Percentiles rank a stretch among this genome's conserved stretches.
Evolutionary conservation across 2,329 filamentous ascomycete genomes (phyloP).

Genomic region (Aureobasidium musti): DNA sequence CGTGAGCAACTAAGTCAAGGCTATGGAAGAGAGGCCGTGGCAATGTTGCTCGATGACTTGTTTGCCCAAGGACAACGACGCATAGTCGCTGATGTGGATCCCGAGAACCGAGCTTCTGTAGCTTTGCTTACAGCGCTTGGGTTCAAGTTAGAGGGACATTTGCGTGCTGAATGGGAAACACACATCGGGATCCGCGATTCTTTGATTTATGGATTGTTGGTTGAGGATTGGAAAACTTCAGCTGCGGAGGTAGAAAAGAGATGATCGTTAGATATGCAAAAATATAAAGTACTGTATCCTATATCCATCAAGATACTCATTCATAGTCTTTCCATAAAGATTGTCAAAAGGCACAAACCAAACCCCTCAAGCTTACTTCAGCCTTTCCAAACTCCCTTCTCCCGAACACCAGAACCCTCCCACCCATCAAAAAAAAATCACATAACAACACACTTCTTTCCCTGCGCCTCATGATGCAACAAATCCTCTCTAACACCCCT

Average conservation of each 20-base stretch:
- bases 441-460: constrained; percentile 33
- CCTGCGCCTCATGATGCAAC: constrained; percentile 24
- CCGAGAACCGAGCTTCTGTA: background rate
- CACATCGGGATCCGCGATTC: constrained; percentile 9
- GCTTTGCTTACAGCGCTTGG: background rate
- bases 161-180: constrained; percentile 9
- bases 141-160: background rate
- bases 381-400: too few relatives aligned
- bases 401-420: too few relatives aligned
- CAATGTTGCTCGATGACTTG: background rate
- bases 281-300: too few relatives aligned
- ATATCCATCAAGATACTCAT: too few relatives aligned
- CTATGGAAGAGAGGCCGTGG: background rate
- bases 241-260: too few relatives aligned
- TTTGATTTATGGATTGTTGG: background rate
- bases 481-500: constrained; percentile 29
- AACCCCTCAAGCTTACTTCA: too few relatives aligned
- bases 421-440: constrained; percentile 1
- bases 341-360: too few relatives aligned
- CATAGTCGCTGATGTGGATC: constrained; percentile 2
- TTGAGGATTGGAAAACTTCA: background rate
- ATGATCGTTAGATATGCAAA: too few relatives aligned
- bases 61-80: background rate
- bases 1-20: background rate
- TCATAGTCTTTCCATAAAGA: too few relatives aligned